Base-by-base conservation (phyloP, 352 stramenopile genomes). In the Globisporangium canariense region DNA sequence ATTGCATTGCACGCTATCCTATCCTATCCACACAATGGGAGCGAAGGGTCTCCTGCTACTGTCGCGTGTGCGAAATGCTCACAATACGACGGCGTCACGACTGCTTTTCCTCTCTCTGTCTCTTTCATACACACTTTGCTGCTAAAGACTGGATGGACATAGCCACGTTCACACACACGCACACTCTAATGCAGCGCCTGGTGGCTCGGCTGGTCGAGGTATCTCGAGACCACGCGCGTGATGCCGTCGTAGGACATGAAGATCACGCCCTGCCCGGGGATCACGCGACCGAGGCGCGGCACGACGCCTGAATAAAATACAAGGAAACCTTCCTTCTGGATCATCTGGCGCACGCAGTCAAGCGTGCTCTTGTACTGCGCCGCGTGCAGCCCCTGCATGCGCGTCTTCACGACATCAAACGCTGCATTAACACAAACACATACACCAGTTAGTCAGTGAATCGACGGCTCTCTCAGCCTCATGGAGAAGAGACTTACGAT, bases 181-280 rank as follows among this genome's bases (percentile, higher is more conserved):
- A 54, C 18, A 38, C 4, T 38, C 54, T 65, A 65, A 20, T 59
- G 40, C 25, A 65, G 18, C 28, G 28, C 4, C 60, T 66, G 60
- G 22, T 41, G 60, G 20, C 20, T 56, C 52, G 60, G 60, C 10
- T 69, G 43, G 45, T 93, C 83, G 2, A 93, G 67, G 58, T 88
- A 79, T 22, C 56, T 62, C 1, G 81, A 74, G 14, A 93, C 81
- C 36, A 72, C 52, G 51, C 74, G 73, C 32, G 81, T 82, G 66
- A 97, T 90, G 62, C 80, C 74, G 65, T 97, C 89, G 71, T 94
- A 95, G 13, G 86, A 92, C 91, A 98, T 98, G 75, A 99, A 99
- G 74, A 99, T 99, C 54, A 99, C 96, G 58, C 96, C 96, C 73
- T 99, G 96, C n/a, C 96, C 96, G 4, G 96, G 96, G 61, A 99